Percentiles rank a stretch among this genome's conserved stretches.
phyloP scores from a whole-genome alignment of 192 early-diverging fungal genomes.

The Coemansia asiatica region DNA sequence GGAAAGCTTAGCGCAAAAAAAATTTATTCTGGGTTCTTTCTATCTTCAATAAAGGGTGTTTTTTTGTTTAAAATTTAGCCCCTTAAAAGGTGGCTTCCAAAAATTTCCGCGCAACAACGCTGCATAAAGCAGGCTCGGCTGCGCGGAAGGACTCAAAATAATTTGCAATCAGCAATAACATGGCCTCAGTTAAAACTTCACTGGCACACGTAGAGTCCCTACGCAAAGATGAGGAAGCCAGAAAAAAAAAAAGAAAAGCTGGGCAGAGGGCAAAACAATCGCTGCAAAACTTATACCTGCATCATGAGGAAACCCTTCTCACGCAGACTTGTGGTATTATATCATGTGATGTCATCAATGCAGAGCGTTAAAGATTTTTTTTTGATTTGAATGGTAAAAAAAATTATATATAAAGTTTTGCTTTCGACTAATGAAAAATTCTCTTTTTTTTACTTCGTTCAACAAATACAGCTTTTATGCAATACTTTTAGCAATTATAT shows the following conservation, averaged over 20 bases:
- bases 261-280: not conserved
- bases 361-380: no score
- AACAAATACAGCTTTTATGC: no score
- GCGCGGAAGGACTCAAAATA: constrained; percentile 36
- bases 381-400: no score
- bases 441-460: no score
- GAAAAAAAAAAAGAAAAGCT: not conserved
- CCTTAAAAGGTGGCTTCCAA: constrained; percentile 32
- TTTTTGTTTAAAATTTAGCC: no score
- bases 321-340: not conserved
- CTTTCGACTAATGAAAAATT: no score
- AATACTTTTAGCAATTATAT: no score
- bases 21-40: no score
- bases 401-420: no score
- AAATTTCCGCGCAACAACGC: constrained; percentile 45
- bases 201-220: constrained; percentile 47
- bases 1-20: no score
- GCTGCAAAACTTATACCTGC: not conserved
- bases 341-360: not conserved
- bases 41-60: no score
- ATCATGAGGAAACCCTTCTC: not conserved
- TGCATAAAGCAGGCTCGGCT: constrained; percentile 16
- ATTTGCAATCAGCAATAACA: constrained; percentile 53
- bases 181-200: constrained; percentile 55
- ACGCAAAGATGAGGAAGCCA: constrained; percentile 39